Percentiles rank a stretch among this genome's conserved stretches.
Evolutionary conservation across 2,329 filamentous ascomycete species (phyloP).

Genomic region (Ploettnerulaceae sp.): DNA sequence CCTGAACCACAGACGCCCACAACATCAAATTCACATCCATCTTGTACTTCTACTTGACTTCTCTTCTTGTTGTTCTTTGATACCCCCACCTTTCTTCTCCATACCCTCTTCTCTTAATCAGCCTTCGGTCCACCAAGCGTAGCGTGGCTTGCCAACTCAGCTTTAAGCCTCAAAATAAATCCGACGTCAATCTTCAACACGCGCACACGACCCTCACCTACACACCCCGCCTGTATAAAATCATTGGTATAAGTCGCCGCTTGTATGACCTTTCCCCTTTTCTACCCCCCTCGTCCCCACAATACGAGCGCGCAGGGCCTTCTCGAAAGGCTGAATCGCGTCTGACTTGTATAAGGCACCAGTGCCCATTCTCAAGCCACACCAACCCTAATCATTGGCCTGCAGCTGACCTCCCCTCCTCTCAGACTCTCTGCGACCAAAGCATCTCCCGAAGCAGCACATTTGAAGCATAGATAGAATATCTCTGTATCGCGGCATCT

Average conservation of each 20-base stretch:
- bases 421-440: slow-evolving; percentile 16
- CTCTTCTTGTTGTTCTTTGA: slow-evolving; percentile 30
- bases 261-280: slow-evolving; percentile 15
- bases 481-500: slow-evolving; percentile 13
- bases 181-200: slow-evolving; percentile 5
- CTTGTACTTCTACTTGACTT: slow-evolving; percentile 26
- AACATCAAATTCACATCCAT: background rate
- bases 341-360: slow-evolving; percentile 18
- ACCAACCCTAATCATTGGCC: slow-evolving; percentile 2
- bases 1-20: background rate
- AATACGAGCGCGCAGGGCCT: slow-evolving; percentile 12
- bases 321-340: slow-evolving; percentile 22
- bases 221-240: slow-evolving; percentile 17
- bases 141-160: slow-evolving; percentile 22
- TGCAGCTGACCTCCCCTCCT: slow-evolving; percentile 14
- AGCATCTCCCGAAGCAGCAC: slow-evolving; percentile 22
- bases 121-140: slow-evolving; percentile 6
- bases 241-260: slow-evolving; percentile 17
- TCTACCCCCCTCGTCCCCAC: slow-evolving; percentile 13
- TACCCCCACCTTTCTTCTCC: slow-evolving; percentile 25
- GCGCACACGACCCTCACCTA: slow-evolving; percentile 9
- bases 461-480: slow-evolving; percentile 19
- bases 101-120: slow-evolving; percentile 14
- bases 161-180: slow-evolving; percentile 21
- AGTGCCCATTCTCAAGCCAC: slow-evolving; percentile 12